Evolutionary conservation across 495 filamentous ascomycete genomes (phyloP), one percentile per base, ranked within the genome.

Genomic region (Penicillium arizonense): DNA sequence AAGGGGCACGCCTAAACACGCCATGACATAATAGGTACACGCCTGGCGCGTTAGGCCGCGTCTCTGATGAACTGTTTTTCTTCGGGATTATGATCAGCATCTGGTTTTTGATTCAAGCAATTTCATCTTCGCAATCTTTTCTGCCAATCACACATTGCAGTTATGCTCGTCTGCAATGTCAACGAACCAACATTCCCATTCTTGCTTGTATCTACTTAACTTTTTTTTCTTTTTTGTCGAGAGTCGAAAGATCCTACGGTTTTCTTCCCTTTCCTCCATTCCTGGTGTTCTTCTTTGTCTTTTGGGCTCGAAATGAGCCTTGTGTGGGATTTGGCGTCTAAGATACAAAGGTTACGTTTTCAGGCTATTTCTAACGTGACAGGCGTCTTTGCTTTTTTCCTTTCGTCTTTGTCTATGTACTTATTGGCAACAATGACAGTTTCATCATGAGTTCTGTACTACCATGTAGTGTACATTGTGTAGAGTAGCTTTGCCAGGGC

Each of bases 1-100:
- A 81, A 79, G 66, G 59, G 59, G 16, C 73, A 70, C 32, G 48
- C 50, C 30, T 73, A 62, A 57, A 42, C 30, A 35, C 2, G 41
- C 24, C 21, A 16, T 49, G 34, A 32, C 11, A 4, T 30, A 11
- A 36, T 28, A 33, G 28, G 33, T 48, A 35, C 28, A 46, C 46
- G 56, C 53, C 54, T 56, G 56, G 54, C 28, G 59, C 50, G 51
- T 52, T 57, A n/a, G 20, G 30, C 50, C 30, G 40, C 20, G 40
- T 33, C 35, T 44, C 38, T 39, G 21, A 38, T 37, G 41, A 44
- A 4, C 14, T 46, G 16, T 44, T 21, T 26, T 28, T 55, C 10
- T 59, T 38, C 46, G 37, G 24, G 20, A 34, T 44, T 41, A 47
- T 14, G 21, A 33, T 35, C 20, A 44, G 9, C 26, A 13, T n/a